Evolutionary conservation across 176 grass and related monocot species (phyloP).

Genomic region (Phragmites australis): DNA sequence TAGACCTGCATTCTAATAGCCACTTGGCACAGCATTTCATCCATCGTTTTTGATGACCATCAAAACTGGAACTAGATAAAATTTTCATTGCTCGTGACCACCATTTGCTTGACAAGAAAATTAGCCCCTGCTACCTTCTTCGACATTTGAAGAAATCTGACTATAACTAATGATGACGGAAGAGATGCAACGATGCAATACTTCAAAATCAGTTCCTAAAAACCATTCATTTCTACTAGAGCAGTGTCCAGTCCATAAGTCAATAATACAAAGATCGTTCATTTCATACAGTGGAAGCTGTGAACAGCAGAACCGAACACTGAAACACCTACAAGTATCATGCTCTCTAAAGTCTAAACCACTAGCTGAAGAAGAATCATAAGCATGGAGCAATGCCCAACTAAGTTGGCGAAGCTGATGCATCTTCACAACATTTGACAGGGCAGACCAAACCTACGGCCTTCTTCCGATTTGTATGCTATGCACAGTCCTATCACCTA

Average conservation of each 20-base stretch:
- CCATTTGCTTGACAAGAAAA: too few relatives aligned
- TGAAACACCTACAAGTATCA: not conserved
- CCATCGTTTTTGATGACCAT: not conserved
- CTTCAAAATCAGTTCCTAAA: not conserved
- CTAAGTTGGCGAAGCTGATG: not conserved
- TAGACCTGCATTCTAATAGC: not conserved
- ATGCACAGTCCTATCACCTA: conserved; percentile 28
- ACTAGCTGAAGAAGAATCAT: conserved; percentile 26
- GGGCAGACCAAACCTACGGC: not conserved
- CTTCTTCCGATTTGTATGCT: conserved; percentile 12
- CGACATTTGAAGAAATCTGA: not conserved
- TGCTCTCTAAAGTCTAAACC: not conserved
- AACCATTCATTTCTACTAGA: conserved; percentile 8
- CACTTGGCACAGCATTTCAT: not conserved
- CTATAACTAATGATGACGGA: not conserved
- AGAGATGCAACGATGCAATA: not conserved
- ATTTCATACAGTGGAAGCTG: not conserved
- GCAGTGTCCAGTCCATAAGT: not conserved
- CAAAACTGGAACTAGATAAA: not conserved
- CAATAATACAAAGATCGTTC: not conserved
- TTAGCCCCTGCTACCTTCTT: not conserved
- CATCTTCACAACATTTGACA: not conserved
- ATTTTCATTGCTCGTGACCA: not conserved
- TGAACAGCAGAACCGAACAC: not conserved
- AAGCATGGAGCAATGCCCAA: not conserved